A percentile compares a stretch with the other conserved stretches of the same genome.
phyloP scores from a whole-genome alignment of 2,329 filamentous ascomycete genomes.

The Ophiostoma sp. region DNA sequence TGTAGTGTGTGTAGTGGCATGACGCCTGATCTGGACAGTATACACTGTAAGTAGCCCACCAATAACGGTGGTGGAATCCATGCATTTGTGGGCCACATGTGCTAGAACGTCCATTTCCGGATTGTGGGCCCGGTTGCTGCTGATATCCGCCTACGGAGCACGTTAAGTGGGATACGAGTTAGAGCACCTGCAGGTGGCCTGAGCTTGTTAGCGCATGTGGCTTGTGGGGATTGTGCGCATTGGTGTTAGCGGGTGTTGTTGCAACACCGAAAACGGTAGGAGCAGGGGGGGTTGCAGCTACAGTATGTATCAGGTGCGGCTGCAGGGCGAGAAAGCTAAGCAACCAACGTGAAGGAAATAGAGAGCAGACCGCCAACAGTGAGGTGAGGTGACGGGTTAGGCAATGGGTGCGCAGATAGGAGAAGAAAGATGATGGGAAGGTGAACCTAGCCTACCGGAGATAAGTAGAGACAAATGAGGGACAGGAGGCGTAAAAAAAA shows the following conservation, averaged over 20 bases:
- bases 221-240: conserved; percentile 17
- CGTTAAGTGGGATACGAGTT: conserved; percentile 10
- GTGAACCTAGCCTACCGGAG: too few relatives aligned
- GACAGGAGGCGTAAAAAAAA: not conserved
- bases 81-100: not conserved
- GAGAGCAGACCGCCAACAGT: too few relatives aligned
- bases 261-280: conserved; percentile 27
- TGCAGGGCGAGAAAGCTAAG: conserved; percentile 13
- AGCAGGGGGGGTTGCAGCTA: conserved; percentile 19
- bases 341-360: conserved; percentile 12
- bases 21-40: too few relatives aligned
- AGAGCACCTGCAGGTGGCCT: conserved; percentile 14
- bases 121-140: conserved; percentile 14
- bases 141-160: not conserved
- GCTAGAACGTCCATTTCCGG: conserved; percentile 1
- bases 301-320: conserved; percentile 19
- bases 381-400: too few relatives aligned
- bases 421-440: not conserved
- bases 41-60: not conserved
- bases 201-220: conserved; percentile 19
- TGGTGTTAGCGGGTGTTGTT: conserved; percentile 20
- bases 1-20: too few relatives aligned
- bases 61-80: not conserved
- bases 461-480: not conserved
- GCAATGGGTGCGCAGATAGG: not conserved